phyloP scores from a whole-genome alignment of 345 rosid genomes.

The Rhodamnia argentea region DNA sequence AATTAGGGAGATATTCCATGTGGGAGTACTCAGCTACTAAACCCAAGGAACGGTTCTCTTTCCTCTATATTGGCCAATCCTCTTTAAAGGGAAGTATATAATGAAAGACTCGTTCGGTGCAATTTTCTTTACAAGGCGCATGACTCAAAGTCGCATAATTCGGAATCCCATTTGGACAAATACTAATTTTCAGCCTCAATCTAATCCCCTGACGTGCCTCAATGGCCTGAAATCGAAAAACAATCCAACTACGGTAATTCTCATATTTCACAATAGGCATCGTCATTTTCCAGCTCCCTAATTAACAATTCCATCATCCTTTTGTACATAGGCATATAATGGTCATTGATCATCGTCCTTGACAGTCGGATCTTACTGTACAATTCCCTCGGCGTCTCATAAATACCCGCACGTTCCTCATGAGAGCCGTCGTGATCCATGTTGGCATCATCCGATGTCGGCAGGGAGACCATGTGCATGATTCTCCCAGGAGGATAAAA shows the following conservation, averaged over 20 bases:
- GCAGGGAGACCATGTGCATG: slow-evolving; percentile 60
- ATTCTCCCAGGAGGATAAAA: slow-evolving; percentile 89
- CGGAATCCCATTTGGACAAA: neutral
- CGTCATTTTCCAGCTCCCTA: slow-evolving; percentile 42
- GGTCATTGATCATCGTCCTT: slow-evolving; percentile 88
- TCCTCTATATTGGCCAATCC: accelerated
- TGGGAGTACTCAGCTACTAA: neutral
- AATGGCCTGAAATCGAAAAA: neutral
- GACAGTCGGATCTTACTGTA: slow-evolving; percentile 87
- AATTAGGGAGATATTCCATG: too few relatives aligned
- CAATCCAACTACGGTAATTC: neutral
- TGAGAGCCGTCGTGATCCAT: neutral
- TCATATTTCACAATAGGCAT: slow-evolving; percentile 10
- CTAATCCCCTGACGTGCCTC: neutral
- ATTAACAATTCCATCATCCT: slow-evolving; percentile 82
- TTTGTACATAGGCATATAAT: slow-evolving; percentile 92
- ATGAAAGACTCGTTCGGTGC: neutral
- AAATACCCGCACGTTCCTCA: slow-evolving; percentile 41
- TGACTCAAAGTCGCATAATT: neutral
- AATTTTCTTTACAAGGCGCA: neutral
- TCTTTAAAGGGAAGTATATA: neutral
- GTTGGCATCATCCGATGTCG: slow-evolving; percentile 9
- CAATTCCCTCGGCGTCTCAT: slow-evolving; percentile 78
- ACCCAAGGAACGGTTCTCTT: neutral
- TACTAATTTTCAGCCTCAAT: neutral